Percentiles rank a stretch among this genome's conserved stretches.
Evolutionary conservation across 2,329 filamentous ascomycete species (phyloP).

Genomic region (Tolypocladium sp.): DNA sequence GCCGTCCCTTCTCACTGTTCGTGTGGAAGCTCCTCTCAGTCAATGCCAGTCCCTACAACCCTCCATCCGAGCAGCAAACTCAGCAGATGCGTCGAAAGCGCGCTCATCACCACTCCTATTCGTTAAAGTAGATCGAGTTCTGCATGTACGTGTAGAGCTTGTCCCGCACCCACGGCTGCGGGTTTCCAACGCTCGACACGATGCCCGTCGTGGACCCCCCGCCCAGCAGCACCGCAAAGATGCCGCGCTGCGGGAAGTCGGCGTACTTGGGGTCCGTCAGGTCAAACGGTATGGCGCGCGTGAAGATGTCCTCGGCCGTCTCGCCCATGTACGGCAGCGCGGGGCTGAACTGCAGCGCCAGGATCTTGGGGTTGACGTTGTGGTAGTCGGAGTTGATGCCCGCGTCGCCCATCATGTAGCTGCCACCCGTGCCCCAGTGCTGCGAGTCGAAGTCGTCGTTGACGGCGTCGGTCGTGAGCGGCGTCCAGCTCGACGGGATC

Average conservation of each 20-base stretch:
- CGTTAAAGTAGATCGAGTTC: slow-evolving; percentile 15
- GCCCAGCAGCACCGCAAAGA: slow-evolving; percentile 1
- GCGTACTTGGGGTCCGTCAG: background rate
- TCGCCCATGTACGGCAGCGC: background rate
- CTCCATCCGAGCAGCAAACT: no score
- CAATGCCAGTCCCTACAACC: no score
- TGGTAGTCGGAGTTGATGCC: background rate
- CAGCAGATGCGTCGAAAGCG: no score
- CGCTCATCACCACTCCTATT: background rate
- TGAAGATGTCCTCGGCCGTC: background rate
- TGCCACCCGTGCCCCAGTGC: slow-evolving; percentile 2
- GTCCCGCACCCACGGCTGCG: background rate
- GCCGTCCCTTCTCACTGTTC: no score
- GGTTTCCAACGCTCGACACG: background rate
- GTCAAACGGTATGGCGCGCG: background rate
- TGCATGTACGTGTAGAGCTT: background rate
- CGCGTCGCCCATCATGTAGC: background rate
- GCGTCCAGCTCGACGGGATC: slow-evolving; percentile 2
- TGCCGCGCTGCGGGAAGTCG: background rate
- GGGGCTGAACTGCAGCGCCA: background rate
- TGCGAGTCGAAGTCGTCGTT: background rate
- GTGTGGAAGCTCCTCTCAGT: no score
- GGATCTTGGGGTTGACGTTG: background rate
- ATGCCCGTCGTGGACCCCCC: slow-evolving; percentile 1
- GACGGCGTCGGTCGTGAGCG: background rate